Evolutionary conservation across 2,329 filamentous ascomycete genomes (phyloP), one percentile per base, ranked within the genome.

Genomic region (Beauveria sp.): DNA sequence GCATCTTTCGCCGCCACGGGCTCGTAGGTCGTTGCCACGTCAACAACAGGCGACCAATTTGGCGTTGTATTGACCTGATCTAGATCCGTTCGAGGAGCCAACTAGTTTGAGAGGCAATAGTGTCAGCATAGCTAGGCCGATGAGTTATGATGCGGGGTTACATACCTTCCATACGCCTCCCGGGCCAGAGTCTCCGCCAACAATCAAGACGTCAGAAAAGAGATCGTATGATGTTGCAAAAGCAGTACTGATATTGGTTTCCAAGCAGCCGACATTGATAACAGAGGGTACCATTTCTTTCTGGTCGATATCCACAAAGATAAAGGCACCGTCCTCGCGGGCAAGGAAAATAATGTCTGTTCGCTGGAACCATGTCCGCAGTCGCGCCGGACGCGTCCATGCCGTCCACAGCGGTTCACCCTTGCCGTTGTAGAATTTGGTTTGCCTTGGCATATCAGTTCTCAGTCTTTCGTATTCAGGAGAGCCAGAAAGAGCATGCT

Each of bases 281-380:
- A 81, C 78, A 46, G 80, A 78, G 57, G 81, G 79, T 59, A 87
- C 72, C 66, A 83, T 77, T 51, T 80, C 82, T 65, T 77, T 78
- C 6, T 80, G 80, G 49, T 84, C 83, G 63, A 91, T 85, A 66
- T 91, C 87, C 5, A 93, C 74, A 65, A 88, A 90, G 60, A 87
- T 83, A 10, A 97, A 81, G 54, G 87, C 78, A 3, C 95, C 95
- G 70, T 98, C 93, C 74, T 98, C 93, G 60, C 93, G 86, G 12
- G 89, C 90, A 18, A 99, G 77, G 69, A 95, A 96, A 54, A 98
- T 86, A 63, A 88, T 86, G 69, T 98, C 95, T 42, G 87, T 85
- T 20, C 78, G 80, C 60, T 82, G 77, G 58, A 83, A 83, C 66
- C 88, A 88, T 14, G 78, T 75, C 63, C 81, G 81, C 26, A 86